Base-by-base conservation (phyloP, 345 rosid species). In the Gossypium bickii region DNA sequence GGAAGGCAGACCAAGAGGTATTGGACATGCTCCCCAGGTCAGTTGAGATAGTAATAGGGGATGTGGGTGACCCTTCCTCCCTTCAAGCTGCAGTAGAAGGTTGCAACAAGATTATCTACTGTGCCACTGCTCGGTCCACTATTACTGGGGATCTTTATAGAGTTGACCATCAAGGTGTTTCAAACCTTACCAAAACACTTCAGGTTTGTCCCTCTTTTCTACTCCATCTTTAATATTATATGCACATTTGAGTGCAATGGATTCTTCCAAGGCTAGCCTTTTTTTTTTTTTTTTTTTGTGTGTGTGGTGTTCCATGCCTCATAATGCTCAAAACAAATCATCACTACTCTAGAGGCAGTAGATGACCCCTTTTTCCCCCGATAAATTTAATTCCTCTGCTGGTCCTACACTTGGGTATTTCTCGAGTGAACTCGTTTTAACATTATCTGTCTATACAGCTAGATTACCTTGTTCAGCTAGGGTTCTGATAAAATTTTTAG, bases 81-180 rank as follows among this genome's bases (percentile, higher is more conserved):
- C 88, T 92, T 56, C 84, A 73, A 76, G 79, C 83, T 52, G 97
- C 98, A 2, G 87, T 94, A 0, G 91, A 91, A 64, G 89, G 97
- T 78, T 94, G 97, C 87, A 93, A 80, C 75, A 94, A 94, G 81
- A 84, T 94, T 78, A 92, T 94, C 47, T 92, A 89, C 62, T 94
- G 98, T 67, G 98, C 98, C 77, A 89, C 98, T 34, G 97, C 98
- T 76, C 97, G 96, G 52, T 92, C 98, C 66, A 44, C 93, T 70
- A 88, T 92, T 72, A 92, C 98, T 16, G 98, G 85, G 2, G 96
- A 94, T 80, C 98, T 94, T 75, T 78, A 74, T 77, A 85, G 98
- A 66, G 98, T 94, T 81, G 98, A 94, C 82, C 85, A 94, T 49
- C 90, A 82, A 71, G 97, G 98, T 24, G 98, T 94, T 81, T 92